Evolutionary conservation across 495 filamentous ascomycete genomes (phyloP).

Genomic region (Podospora didyma): DNA sequence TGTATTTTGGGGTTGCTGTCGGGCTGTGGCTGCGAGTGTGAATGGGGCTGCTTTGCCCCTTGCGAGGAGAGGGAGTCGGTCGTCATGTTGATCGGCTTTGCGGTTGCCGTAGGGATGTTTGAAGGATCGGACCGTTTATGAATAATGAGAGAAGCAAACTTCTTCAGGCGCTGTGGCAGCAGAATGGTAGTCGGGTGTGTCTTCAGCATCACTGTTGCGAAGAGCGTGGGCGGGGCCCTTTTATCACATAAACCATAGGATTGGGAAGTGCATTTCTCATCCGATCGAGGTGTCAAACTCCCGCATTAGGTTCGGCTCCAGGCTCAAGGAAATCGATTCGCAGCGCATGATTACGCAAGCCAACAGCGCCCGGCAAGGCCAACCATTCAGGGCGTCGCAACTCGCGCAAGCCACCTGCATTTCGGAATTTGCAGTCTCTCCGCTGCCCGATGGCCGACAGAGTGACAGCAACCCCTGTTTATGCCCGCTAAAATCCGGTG

Average conservation of each 20-base stretch:
- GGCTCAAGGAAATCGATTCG: no score
- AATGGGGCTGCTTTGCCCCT: slow-evolving; percentile 16
- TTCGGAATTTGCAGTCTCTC: slow-evolving; percentile 24
- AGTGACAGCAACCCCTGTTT: not conserved
- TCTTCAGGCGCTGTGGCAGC: slow-evolving; percentile 22
- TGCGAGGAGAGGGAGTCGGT: slow-evolving; percentile 22
- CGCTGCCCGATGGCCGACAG: slow-evolving; percentile 14
- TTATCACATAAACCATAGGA: not conserved
- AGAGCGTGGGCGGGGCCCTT: slow-evolving; percentile 2
- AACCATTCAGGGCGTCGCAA: not conserved
- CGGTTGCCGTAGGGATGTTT: slow-evolving; percentile 1
- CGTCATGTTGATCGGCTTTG: slow-evolving; percentile 26
- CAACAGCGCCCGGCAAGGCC: not conserved
- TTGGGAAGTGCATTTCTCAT: not conserved
- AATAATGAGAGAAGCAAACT: slow-evolving; percentile 11
- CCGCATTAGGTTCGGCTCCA: not conserved
- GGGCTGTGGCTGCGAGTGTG: slow-evolving; percentile 1
- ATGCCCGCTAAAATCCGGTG: not conserved
- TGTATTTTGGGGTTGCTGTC: not conserved
- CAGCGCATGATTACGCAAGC: not conserved
- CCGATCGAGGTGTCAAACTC: not conserved
- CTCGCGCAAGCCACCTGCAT: not conserved
- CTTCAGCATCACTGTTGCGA: slow-evolving; percentile 26
- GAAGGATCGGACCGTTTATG: not conserved
- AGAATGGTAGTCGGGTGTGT: slow-evolving; percentile 16